Evolutionary conservation across 2,329 filamentous ascomycete genomes (phyloP).

Genomic region (Ophiostoma himal-ulmi): DNA sequence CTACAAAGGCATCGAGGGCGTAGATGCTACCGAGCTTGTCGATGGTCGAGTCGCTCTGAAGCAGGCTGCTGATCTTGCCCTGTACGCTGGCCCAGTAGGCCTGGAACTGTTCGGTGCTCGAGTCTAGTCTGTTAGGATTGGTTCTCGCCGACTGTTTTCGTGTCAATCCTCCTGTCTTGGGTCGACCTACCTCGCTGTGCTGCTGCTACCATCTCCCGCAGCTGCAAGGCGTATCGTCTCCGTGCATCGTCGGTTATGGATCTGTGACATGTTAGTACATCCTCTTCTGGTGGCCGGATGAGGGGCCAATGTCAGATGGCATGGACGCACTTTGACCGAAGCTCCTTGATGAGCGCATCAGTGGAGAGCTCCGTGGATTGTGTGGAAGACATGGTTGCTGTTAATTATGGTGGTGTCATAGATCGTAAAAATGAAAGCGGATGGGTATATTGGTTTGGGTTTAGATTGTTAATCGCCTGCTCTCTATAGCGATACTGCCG

Average conservation of each 20-base stretch:
- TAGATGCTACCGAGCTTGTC: conserved; percentile 89
- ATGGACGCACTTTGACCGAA: conserved; percentile 47
- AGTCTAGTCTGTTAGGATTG: conserved; percentile 47
- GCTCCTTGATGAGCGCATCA: conserved; percentile 49
- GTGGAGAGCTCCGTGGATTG: conserved; percentile 49
- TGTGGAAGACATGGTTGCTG: conserved; percentile 24
- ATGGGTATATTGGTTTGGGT: not conserved
- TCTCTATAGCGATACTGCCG: conserved; percentile 25
- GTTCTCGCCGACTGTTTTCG: not conserved
- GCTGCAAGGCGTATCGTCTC: conserved; percentile 48
- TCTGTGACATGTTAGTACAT: conserved; percentile 22
- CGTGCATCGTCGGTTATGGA: conserved; percentile 42
- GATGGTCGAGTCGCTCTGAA: conserved; percentile 76
- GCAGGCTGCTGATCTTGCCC: conserved; percentile 56
- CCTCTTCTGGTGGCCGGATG: not conserved
- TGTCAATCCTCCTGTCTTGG: not conserved
- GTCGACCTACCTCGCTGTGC: conserved; percentile 48
- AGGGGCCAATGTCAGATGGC: not conserved
- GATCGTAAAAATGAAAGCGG: not conserved
- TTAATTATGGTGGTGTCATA: not conserved
- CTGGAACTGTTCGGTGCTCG: conserved; percentile 71
- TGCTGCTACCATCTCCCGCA: conserved; percentile 50
- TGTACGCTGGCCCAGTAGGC: conserved; percentile 53
- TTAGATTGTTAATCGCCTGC: conserved; percentile 19
- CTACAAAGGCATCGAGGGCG: conserved; percentile 85